Evolutionary conservation across 805 yeast genomes (phyloP).

Genomic region (Cyberlindnera euphorbiiphila): DNA sequence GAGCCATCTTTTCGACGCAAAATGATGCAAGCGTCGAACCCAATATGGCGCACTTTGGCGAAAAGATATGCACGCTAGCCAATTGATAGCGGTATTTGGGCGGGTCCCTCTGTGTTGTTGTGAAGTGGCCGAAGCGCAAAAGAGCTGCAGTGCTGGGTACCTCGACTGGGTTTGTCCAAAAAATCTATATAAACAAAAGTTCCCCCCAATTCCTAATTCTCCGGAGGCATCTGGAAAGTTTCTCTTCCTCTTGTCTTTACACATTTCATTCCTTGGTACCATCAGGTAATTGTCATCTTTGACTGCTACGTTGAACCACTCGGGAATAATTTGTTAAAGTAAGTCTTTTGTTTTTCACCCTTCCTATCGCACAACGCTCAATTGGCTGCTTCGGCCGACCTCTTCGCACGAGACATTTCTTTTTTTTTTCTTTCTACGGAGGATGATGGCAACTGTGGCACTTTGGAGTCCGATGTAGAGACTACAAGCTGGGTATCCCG

Average conservation of each 20-base stretch:
- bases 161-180: too few relatives aligned
- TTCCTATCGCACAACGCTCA: too few relatives aligned
- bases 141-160: too few relatives aligned
- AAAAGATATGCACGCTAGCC: conserved; percentile 1
- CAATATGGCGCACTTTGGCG: conserved; percentile 1
- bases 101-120: background rate
- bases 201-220: background rate
- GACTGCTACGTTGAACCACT: conserved; percentile 7
- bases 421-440: too few relatives aligned
- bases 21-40: conserved; percentile 3
- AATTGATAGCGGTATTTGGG: conserved; percentile 2
- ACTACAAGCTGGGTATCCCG: background rate
- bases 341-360: conserved; percentile 4
- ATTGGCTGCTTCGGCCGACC: too few relatives aligned
- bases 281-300: conserved; percentile 7
- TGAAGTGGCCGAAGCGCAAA: background rate
- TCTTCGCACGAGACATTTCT: too few relatives aligned
- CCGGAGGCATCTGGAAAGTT: background rate
- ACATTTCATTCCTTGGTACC: conserved; percentile 15
- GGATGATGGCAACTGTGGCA: too few relatives aligned
- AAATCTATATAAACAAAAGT: background rate
- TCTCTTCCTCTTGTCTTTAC: conserved; percentile 7
- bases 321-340: conserved; percentile 17
- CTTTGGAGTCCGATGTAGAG: background rate
- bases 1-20: too few relatives aligned